Percentiles rank a stretch among this genome's conserved stretches.
These are phyloP conservation scores for Taphrina confusa DNA, from an alignment of 1,139 yeast species.

Conservation along the genomic window DNA sequence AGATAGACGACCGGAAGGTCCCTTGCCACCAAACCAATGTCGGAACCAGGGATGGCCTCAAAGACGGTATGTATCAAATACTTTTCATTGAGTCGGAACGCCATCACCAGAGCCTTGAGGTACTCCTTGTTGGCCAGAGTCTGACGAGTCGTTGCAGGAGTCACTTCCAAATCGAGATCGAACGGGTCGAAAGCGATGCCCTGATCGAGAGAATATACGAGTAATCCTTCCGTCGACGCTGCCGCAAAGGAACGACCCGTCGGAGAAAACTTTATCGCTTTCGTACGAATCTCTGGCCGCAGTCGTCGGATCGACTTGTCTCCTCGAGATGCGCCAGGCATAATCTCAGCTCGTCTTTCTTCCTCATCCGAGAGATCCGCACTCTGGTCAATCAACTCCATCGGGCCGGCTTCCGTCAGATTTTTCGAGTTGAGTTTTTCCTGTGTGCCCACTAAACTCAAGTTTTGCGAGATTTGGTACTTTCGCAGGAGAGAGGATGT, in stretches of 20 bases:
- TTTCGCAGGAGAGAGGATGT: slow-evolving; percentile 82
- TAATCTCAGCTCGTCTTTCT: slow-evolving; percentile 69
- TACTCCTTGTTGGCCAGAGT: slow-evolving; percentile 50
- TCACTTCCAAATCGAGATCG: slow-evolving; percentile 88
- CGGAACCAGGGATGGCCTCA: slow-evolving; percentile 73
- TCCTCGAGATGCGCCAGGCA: slow-evolving; percentile 90
- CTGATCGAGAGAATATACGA: slow-evolving; percentile 78
- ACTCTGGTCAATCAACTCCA: slow-evolving; percentile 75
- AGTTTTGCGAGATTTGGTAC: slow-evolving; percentile 81
- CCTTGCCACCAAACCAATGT: slow-evolving; percentile 63
- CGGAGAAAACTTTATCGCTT: slow-evolving; percentile 79
- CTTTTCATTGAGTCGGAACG: slow-evolving; percentile 84
- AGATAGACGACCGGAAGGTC: slow-evolving; percentile 79
- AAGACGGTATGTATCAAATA: slow-evolving; percentile 71
- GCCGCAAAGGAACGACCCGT: slow-evolving; percentile 91
- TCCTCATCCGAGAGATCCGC: slow-evolving; percentile 87
- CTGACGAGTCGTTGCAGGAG: slow-evolving; percentile 72
- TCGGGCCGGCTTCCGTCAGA: slow-evolving; percentile 85
- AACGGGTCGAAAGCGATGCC: slow-evolving; percentile 84
- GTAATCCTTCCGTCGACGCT: slow-evolving; percentile 90
- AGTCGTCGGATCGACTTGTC: slow-evolving; percentile 78
- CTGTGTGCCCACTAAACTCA: slow-evolving; percentile 87
- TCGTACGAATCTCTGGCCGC: slow-evolving; percentile 79
- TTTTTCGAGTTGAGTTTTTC: slow-evolving; percentile 74
- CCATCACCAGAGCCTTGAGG: slow-evolving; percentile 82